A percentile compares a stretch with the other conserved stretches of the same genome.
Evolutionary conservation across 148 eudicot genomes (phyloP).

Genomic region (Talinum fruticosum): DNA sequence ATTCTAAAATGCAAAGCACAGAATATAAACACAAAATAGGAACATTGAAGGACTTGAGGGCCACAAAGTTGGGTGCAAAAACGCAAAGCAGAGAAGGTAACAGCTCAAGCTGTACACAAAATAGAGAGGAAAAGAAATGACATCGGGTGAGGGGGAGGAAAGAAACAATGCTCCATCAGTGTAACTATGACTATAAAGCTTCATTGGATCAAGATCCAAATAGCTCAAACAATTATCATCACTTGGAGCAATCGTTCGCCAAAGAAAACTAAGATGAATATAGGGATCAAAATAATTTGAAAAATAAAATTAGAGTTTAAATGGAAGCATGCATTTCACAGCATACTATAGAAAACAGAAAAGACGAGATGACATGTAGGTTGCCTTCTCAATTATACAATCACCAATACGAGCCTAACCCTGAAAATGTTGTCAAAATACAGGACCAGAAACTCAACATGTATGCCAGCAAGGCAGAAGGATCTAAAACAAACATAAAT

Average conservation of each 20-base stretch:
- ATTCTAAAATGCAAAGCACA: too few relatives aligned
- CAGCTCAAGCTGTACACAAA: neutral
- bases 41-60: too few relatives aligned
- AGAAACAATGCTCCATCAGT: slow-evolving; percentile 29
- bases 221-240: slow-evolving; percentile 32
- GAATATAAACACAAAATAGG: too few relatives aligned
- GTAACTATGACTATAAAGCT: slow-evolving; percentile 49
- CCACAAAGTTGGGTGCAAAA: too few relatives aligned
- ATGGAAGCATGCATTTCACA: neutral
- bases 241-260: slow-evolving; percentile 17
- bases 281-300: neutral
- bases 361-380: too few relatives aligned
- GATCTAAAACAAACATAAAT: neutral
- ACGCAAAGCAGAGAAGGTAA: too few relatives aligned
- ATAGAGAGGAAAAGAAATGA: neutral
- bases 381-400: neutral
- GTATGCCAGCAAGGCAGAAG: slow-evolving; percentile 9
- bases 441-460: neutral
- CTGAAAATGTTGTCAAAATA: neutral
- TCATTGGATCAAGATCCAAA: slow-evolving; percentile 36
- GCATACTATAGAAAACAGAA: too few relatives aligned
- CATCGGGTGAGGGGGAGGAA: neutral
- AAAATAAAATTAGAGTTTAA: neutral
- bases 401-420: neutral
- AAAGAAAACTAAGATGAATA: neutral